Evolutionary conservation across 139 green algal species (phyloP).

Genomic region (Chlorella sp.): DNA sequence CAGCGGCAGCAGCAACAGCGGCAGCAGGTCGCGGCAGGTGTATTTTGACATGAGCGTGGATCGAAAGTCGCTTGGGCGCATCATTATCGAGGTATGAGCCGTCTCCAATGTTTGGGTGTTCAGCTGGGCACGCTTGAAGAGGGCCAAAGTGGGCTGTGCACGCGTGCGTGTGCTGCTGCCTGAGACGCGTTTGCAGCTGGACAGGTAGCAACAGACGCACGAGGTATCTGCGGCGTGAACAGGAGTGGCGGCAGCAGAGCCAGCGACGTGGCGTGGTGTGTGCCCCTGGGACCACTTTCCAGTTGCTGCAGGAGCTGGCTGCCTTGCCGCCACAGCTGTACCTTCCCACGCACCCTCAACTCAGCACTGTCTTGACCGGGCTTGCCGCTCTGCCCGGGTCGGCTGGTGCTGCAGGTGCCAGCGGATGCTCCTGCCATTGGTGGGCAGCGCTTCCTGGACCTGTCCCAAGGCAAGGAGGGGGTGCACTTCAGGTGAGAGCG

Average conservation of each 20-base stretch:
- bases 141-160: neutral
- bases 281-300: too few species aligned
- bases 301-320: too few species aligned
- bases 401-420: too few species aligned
- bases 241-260: too few species aligned
- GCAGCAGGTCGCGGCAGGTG: conserved; percentile 11
- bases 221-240: too few species aligned
- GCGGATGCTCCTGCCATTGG: neutral
- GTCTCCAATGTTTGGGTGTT: neutral
- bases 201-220: neutral
- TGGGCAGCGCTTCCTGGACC: conserved; percentile 17
- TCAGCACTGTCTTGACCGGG: too few species aligned
- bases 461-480: conserved; percentile 58
- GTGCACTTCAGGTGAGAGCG: conserved; percentile 43
- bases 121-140: neutral
- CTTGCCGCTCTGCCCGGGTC: too few species aligned
- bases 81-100: conserved; percentile 36
- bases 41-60: conserved; percentile 68
- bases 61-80: conserved; percentile 45
- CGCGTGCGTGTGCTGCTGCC: neutral
- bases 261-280: too few species aligned
- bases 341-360: too few species aligned
- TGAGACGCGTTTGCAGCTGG: neutral
- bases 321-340: too few species aligned
- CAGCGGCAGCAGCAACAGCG: neutral